Percentiles rank a stretch among this genome's conserved stretches.
Evolutionary conservation across 139 green algal genomes (phyloP).

Genomic region (Auxenochlorella pyrenoidosa): DNA sequence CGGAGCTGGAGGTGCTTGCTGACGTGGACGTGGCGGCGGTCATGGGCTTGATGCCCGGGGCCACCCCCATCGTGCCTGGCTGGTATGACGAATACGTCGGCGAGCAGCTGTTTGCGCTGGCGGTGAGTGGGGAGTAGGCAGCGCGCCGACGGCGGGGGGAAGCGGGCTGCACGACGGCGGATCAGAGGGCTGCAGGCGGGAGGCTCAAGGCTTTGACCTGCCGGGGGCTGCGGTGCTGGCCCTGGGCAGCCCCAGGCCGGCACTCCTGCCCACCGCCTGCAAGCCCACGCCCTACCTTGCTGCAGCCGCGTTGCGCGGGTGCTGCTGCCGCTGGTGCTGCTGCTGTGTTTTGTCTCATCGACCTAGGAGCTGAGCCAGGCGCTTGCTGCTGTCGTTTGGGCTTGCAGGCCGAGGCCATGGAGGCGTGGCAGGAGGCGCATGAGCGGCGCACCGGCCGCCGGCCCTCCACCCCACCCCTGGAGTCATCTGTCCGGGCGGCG

Average conservation of each 20-base stretch:
- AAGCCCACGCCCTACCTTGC: too few relatives aligned
- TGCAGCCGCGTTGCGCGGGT: too few relatives aligned
- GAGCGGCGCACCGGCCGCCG: slow-evolving; percentile 24
- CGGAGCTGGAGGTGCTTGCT: slow-evolving; percentile 36
- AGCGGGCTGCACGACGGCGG: too few relatives aligned
- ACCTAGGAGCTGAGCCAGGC: background rate
- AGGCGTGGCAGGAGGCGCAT: slow-evolving; percentile 10
- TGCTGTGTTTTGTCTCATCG: background rate
- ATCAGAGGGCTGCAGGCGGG: too few relatives aligned
- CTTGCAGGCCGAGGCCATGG: slow-evolving; percentile 29
- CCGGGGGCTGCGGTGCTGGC: background rate
- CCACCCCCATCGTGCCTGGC: background rate
- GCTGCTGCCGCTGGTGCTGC: background rate
- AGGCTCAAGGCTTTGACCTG: too few relatives aligned
- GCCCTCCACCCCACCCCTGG: slow-evolving; percentile 9
- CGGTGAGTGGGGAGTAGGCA: slow-evolving; percentile 12
- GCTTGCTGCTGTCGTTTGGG: background rate
- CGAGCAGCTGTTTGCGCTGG: slow-evolving; percentile 21
- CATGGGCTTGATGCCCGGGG: slow-evolving; percentile 44
- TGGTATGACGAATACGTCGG: slow-evolving; percentile 38
- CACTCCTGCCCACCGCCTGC: too few relatives aligned
- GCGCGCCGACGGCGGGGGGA: too few relatives aligned
- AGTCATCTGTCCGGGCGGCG: slow-evolving; percentile 9
- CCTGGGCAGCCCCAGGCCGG: background rate
- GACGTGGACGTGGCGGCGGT: slow-evolving; percentile 45